Conservation (phyloP, 2,329 filamentous ascomycete genomes). For the Alternaria incomplexa region DNA sequence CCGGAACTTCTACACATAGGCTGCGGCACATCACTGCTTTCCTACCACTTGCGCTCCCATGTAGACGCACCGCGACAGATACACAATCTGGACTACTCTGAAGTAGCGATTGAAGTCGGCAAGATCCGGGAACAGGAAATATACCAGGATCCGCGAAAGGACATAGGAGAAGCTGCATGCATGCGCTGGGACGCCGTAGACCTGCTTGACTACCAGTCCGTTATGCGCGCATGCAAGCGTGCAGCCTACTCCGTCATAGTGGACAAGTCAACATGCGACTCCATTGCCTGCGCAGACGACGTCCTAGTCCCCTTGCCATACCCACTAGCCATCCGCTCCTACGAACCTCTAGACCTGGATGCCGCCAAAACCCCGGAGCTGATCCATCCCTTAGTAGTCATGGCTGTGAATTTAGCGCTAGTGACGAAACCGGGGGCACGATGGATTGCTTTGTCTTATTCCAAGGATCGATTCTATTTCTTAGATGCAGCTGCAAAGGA, state of each 20-base stretch:
- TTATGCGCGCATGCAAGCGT: constrained; percentile 29
- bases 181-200: constrained; percentile 45
- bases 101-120: constrained; percentile 43
- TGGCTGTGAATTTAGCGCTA: constrained; percentile 50
- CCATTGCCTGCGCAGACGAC: constrained; percentile 46
- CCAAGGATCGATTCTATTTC: constrained; percentile 49
- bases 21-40: constrained; percentile 48
- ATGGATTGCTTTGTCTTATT: constrained; percentile 52
- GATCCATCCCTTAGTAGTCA: constrained; percentile 48
- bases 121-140: constrained; percentile 35
- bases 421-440: constrained; percentile 44
- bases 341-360: not conserved
- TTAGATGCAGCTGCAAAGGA: constrained; percentile 1
- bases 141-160: constrained; percentile 10
- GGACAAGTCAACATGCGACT: constrained; percentile 49
- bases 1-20: constrained; percentile 47
- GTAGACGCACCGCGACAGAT: constrained; percentile 40
- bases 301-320: constrained; percentile 40
- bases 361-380: constrained; percentile 12
- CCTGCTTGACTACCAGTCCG: constrained; percentile 43
- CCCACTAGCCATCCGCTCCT: constrained; percentile 19
- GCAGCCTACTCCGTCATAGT: constrained; percentile 42
- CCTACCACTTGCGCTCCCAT: constrained; percentile 43
- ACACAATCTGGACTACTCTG: constrained; percentile 49
- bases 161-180: not conserved